These are phyloP conservation scores for Alternaria panax DNA, from an alignment of 2,329 filamentous ascomycete genomes.

Conservation along the genomic window DNA sequence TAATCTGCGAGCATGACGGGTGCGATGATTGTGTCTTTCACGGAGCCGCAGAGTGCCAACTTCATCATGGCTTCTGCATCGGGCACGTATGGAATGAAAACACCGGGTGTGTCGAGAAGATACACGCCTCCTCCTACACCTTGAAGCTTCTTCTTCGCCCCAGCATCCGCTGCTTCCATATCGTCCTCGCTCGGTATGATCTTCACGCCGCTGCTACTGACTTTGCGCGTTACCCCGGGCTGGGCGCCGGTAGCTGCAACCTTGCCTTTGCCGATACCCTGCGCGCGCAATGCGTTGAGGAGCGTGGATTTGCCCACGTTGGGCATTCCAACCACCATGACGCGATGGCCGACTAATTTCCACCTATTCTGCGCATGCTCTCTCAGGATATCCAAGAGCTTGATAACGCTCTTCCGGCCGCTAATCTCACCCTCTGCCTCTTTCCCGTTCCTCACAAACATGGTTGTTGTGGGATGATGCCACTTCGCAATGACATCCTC, in stretches of 20 bases:
- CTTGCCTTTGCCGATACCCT: slow-evolving; percentile 72
- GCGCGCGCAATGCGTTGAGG: slow-evolving; percentile 81
- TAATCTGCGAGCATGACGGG: slow-evolving; percentile 86
- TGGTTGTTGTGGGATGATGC: slow-evolving; percentile 60
- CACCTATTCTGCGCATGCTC: slow-evolving; percentile 59
- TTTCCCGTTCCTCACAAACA: slow-evolving; percentile 58
- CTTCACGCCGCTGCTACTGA: slow-evolving; percentile 78
- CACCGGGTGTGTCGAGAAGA: slow-evolving; percentile 89
- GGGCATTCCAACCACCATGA: slow-evolving; percentile 94
- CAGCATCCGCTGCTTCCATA: slow-evolving; percentile 38
- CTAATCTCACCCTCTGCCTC: slow-evolving; percentile 36
- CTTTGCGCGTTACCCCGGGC: slow-evolving; percentile 87
- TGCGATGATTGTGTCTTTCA: slow-evolving; percentile 86
- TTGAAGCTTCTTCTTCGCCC: slow-evolving; percentile 32
- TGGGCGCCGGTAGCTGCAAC: slow-evolving; percentile 84
- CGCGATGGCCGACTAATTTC: slow-evolving; percentile 79
- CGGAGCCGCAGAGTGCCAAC: slow-evolving; percentile 86
- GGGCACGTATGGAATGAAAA: slow-evolving; percentile 91
- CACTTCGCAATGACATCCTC: slow-evolving; percentile 62
- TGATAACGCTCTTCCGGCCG: slow-evolving; percentile 31
- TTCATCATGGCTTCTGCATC: slow-evolving; percentile 92
- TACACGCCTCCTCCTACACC: slow-evolving; percentile 69
- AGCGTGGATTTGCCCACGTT: slow-evolving; percentile 96
- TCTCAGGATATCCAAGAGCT: slow-evolving; percentile 61
- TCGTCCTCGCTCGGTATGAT: slow-evolving; percentile 66